Base-by-base conservation (phyloP, 805 yeast species). In the Zygosaccharomyces rouxii region DNA sequence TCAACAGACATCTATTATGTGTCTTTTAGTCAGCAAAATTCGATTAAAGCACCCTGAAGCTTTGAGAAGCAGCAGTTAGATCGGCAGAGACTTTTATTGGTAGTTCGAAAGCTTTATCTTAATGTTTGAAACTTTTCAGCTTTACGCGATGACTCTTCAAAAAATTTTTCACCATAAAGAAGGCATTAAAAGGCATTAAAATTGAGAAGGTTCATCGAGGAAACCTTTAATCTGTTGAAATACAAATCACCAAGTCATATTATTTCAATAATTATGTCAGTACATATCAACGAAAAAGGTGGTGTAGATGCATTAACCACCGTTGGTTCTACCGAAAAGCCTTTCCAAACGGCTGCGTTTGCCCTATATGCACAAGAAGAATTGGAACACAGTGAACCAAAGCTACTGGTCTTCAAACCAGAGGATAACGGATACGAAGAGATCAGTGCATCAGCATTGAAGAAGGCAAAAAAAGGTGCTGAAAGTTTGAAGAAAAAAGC, bases 391-490 rank as follows among this genome's bases (percentile, higher is more conserved):
- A 44, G 55, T 26, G 70, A 67, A 55, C 67, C 68, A 28, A 80
- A 79, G 60, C 64, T 86, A 33, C 71, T 77, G 38, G 78, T 84
- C 35, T 81, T 74, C 70, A 74, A 71, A 55, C 49, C 55, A 13
- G 69, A 66, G 50, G 67, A 63, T 14, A 58, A 58, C 26, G 79
- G 76, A 35, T 92, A 78, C 65, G 78, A 73, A 57, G 92, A 85
- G 60, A 90, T 95, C 64, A 75, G 89, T 14, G 89, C 96, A 4
- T 83, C 95, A 46, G 97, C 96, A 5, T 72, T 92, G 65, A 94
- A 94, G 74, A 94, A 92, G 72, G 97, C 98, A 59, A 88, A 87
- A 70, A 94, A 94, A 69, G 97, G 96, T 51, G 94, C 86, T 49
- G 97, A 90, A 29, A 92, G 95, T 4, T 73, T 94, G 55, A 88